These are phyloP conservation scores for Limnomonas spitsbergensis DNA, from an alignment of 139 green algal genomes.

Conservation along the genomic window DNA sequence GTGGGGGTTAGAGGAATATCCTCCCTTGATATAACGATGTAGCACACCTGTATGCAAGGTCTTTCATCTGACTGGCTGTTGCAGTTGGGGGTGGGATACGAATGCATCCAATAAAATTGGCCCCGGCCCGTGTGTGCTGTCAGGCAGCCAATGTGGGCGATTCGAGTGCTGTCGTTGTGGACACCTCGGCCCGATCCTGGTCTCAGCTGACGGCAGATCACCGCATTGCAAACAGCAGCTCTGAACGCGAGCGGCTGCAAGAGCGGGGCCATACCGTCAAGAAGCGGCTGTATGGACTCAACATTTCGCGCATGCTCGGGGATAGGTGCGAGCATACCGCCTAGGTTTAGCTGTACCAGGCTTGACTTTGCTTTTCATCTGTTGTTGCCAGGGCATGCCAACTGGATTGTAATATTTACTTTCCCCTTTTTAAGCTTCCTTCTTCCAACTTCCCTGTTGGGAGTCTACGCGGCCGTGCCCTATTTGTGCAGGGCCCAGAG, in stretches of 20 bases:
- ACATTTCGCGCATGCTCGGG: constrained; percentile 58
- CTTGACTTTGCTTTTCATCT: not conserved
- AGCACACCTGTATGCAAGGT: too few species aligned
- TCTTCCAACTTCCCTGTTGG: too few species aligned
- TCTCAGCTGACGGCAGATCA: constrained; percentile 46
- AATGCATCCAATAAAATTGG: not conserved
- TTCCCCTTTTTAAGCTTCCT: too few species aligned
- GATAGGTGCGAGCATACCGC: constrained; percentile 35
- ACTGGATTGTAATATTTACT: not conserved
- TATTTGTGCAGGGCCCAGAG: too few species aligned
- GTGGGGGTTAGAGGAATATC: not conserved
- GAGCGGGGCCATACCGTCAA: constrained; percentile 36
- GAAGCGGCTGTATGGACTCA: constrained; percentile 52
- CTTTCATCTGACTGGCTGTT: not conserved
- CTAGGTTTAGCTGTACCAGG: not conserved
- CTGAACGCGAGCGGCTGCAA: constrained; percentile 40
- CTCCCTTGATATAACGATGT: too few species aligned
- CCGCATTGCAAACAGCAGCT: constrained; percentile 42
- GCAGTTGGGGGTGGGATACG: not conserved
- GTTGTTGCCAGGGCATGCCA: not conserved
- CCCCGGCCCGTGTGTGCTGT: not conserved
- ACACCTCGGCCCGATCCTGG: constrained; percentile 24
- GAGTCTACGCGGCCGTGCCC: too few species aligned
- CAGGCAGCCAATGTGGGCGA: constrained; percentile 58
- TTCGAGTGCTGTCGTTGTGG: constrained; percentile 42